A percentile compares a stretch with the other conserved stretches of the same genome.
phyloP scores from a whole-genome alignment of 2,329 filamentous ascomycete species.

The Aspergillus caelatus region DNA sequence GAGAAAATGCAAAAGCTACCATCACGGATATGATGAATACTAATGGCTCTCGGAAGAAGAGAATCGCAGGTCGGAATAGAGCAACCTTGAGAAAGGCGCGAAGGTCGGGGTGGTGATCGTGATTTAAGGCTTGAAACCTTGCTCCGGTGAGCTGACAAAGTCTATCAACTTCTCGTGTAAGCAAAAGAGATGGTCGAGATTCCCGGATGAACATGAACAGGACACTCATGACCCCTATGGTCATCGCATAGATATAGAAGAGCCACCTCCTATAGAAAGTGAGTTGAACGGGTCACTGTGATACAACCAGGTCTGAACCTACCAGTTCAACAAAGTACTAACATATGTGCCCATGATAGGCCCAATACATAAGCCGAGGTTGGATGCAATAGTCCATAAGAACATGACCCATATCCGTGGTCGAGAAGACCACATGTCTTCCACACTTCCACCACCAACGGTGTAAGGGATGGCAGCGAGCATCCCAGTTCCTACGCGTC shows the following conservation, averaged over 20 bases:
- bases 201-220: conserved; percentile 44
- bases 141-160: conserved; percentile 27
- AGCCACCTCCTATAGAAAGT: conserved; percentile 44
- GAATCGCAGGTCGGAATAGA: conserved; percentile 42
- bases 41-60: conserved; percentile 52
- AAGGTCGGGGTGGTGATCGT: conserved; percentile 41
- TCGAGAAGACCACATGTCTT: conserved; percentile 51
- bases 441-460: conserved; percentile 50
- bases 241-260: conserved; percentile 45
- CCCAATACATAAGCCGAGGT: conserved; percentile 45
- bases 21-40: conserved; percentile 47
- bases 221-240: conserved; percentile 34
- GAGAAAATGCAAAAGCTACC: conserved; percentile 43
- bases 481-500: conserved; percentile 47
- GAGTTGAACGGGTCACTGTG: neutral
- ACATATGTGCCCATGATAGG: conserved; percentile 49
- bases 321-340: conserved; percentile 40
- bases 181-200: conserved; percentile 46
- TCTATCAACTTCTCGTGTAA: conserved; percentile 34
- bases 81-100: conserved; percentile 38
- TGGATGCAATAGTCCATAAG: conserved; percentile 45
- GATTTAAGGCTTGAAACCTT: conserved; percentile 35
- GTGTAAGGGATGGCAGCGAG: conserved; percentile 51
- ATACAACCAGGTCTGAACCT: neutral
- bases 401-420: conserved; percentile 50